Evolutionary conservation across 257 asterid genomes (phyloP), one percentile per base, ranked within the genome.

Genomic region (Cinchona pubescens): DNA sequence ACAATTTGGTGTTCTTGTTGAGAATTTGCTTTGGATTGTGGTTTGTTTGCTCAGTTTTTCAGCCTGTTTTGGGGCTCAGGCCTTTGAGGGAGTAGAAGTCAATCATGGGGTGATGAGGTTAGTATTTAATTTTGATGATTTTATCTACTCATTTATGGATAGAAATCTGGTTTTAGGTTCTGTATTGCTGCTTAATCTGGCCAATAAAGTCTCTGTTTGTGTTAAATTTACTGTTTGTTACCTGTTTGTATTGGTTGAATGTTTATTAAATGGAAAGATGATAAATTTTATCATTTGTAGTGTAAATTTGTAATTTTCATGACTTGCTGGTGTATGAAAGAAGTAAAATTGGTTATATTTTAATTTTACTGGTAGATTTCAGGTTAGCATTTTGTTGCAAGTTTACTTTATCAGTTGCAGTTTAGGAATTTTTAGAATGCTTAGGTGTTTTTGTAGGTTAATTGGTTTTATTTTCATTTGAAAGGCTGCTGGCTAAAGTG

Each of bases 81-180:
- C 99, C 99, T 72, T 83, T 95, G 55, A 87, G 96, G 83, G 94
- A 95, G 86, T n/a, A 85, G 88, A 83, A 77, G 85, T 67, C 88
- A 85, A 74, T 85, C 97, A 8, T 95, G 98, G 99, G 93, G 98
- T 46, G 99, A 95, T 78, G 98, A 95, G 97, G 99, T 92, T 80
- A 80, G 92, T 81, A 27, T 60, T 78, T n/a, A 62, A 58, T n/a
- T 59, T 76, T 55, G 35, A 49, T n/a, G n/a, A 25, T 74, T 62
- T 59, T 58, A 4, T 59, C 45, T 15, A 72, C 40, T 40, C 45
- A 37, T 12, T 72, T 21, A 18, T 69, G 58, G 62, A 71, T 8
- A 48, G 2, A 19, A 27, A 69, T 67, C 9, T 49, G 19, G 27
- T 72, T 73, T 76, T 51, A 56, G 55, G 43, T 75, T n/a, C 16